phyloP scores from a whole-genome alignment of 148 eudicot species.

The Fagopyrum tataricum region DNA sequence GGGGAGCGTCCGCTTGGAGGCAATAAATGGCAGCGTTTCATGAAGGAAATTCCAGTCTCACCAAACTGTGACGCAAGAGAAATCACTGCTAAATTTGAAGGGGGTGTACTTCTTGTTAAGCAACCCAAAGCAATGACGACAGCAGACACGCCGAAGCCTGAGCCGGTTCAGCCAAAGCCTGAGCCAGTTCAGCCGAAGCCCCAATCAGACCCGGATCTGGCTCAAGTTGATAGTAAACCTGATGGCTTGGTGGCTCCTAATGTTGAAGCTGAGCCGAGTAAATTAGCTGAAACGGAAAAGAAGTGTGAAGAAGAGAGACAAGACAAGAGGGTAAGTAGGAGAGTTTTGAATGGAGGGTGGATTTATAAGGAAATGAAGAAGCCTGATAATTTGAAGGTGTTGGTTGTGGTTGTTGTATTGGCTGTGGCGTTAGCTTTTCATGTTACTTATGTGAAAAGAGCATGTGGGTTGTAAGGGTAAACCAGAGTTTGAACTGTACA shows the following conservation, averaged over 20 bases:
- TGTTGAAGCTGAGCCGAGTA: not conserved
- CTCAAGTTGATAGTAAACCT: not conserved
- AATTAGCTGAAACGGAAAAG: conserved; percentile 15
- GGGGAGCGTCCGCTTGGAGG: conserved; percentile 41
- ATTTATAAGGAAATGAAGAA: conserved; percentile 28
- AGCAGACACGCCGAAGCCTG: conserved; percentile 20
- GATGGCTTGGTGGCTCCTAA: not conserved
- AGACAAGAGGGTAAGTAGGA: not conserved
- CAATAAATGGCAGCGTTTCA: conserved; percentile 49
- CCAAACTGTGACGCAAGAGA: conserved; percentile 35
- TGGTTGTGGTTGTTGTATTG: conserved; percentile 20
- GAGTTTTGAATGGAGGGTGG: conserved; percentile 6
- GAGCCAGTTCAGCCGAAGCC: not conserved
- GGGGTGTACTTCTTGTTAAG: conserved; percentile 30
- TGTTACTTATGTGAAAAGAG: conserved; percentile 15
- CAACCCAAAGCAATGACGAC: conserved; percentile 44
- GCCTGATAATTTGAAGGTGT: conserved; percentile 25
- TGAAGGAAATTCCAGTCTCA: conserved; percentile 34
- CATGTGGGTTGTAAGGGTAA: not conserved
- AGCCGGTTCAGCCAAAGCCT: not conserved
- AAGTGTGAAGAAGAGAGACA: conserved; percentile 5
- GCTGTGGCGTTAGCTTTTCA: conserved; percentile 31
- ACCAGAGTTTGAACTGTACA: not conserved
- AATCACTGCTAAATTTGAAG: conserved; percentile 56
- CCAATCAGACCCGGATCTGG: not conserved